Percentiles rank a stretch among this genome's conserved stretches.
Conservation (phyloP, 371 early-diverging fungal genomes). For the Sporodiniella umbellata region DNA sequence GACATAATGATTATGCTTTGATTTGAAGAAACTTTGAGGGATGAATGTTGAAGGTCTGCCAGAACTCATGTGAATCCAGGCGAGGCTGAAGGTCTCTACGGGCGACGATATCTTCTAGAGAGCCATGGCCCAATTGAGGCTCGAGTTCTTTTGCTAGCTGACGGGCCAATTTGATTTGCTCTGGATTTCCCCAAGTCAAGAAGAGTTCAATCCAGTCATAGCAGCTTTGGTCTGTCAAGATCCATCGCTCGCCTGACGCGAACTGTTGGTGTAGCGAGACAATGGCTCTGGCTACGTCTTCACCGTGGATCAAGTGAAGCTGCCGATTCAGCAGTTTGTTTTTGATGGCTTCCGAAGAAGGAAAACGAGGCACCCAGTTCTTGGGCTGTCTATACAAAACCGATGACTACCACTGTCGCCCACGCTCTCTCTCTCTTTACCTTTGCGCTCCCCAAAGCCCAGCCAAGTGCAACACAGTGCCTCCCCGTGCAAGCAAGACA, state of each 20-base stretch:
- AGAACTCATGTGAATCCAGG: slow-evolving; percentile 43
- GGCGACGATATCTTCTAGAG: slow-evolving; percentile 28
- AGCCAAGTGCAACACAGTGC: slow-evolving; percentile 39
- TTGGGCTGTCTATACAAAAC: slow-evolving; percentile 44
- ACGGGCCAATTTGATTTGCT: slow-evolving; percentile 26
- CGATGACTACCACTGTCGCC: too few relatives aligned
- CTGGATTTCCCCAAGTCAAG: slow-evolving; percentile 32
- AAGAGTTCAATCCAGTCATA: slow-evolving; percentile 44
- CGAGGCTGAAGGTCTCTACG: slow-evolving; percentile 28
- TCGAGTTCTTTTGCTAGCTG: slow-evolving; percentile 24
- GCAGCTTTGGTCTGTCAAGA: slow-evolving; percentile 37
- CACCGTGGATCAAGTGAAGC: slow-evolving; percentile 44
- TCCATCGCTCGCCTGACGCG: slow-evolving; percentile 34
- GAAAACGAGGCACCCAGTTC: slow-evolving; percentile 42
- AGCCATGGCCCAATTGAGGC: slow-evolving; percentile 17
- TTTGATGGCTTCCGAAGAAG: slow-evolving; percentile 25
- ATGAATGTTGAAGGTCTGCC: slow-evolving; percentile 35
- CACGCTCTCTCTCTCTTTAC: too few relatives aligned
- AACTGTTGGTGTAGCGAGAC: slow-evolving; percentile 32
- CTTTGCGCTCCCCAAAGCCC: slow-evolving; percentile 46
- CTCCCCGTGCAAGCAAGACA: slow-evolving; percentile 22
- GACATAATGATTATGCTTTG: slow-evolving; percentile 7
- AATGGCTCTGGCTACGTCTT: slow-evolving; percentile 42
- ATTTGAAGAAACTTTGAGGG: slow-evolving; percentile 33
- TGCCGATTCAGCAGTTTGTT: slow-evolving; percentile 35